Percentiles rank a stretch among this genome's conserved stretches.
Evolutionary conservation across 352 stramenopile genomes (phyloP).

Genomic region (Phytopythium litorale): DNA sequence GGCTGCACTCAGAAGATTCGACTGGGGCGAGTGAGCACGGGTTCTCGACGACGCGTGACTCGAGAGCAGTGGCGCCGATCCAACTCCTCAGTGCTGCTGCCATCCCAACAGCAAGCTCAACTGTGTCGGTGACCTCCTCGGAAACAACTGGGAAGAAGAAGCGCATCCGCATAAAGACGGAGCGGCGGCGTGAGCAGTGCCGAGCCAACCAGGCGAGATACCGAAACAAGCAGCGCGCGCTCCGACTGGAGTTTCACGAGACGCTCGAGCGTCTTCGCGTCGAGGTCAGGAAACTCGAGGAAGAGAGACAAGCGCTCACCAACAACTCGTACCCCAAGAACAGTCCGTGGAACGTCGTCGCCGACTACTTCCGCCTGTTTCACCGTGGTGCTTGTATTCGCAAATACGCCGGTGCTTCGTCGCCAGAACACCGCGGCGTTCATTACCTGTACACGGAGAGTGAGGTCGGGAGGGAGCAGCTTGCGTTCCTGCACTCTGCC

Average conservation of each 20-base stretch:
- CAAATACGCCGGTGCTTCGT: not conserved
- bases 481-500: slow-evolving; percentile 13
- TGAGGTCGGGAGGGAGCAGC: slow-evolving; percentile 3
- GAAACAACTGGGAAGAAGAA: slow-evolving; percentile 6
- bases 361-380: slow-evolving; percentile 26
- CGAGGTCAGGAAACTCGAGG: slow-evolving; percentile 20
- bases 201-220: slow-evolving; percentile 44
- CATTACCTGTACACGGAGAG: not conserved
- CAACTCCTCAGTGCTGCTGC: not conserved
- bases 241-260: slow-evolving; percentile 14
- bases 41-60: not conserved
- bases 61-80: not conserved
- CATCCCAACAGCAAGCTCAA: not conserved
- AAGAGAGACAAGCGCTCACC: slow-evolving; percentile 7
- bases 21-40: not conserved
- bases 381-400: slow-evolving; percentile 7
- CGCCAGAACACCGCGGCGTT: not conserved
- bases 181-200: slow-evolving; percentile 41
- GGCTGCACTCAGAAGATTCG: not conserved
- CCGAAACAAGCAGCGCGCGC: slow-evolving; percentile 27
- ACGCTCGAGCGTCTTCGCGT: slow-evolving; percentile 15
- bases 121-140: not conserved
- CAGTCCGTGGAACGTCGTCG: slow-evolving; percentile 9
- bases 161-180: slow-evolving; percentile 36
- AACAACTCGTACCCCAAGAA: not conserved